Conservation (phyloP, 352 stramenopile genomes). For the Phytophthora tubulina region DNA sequence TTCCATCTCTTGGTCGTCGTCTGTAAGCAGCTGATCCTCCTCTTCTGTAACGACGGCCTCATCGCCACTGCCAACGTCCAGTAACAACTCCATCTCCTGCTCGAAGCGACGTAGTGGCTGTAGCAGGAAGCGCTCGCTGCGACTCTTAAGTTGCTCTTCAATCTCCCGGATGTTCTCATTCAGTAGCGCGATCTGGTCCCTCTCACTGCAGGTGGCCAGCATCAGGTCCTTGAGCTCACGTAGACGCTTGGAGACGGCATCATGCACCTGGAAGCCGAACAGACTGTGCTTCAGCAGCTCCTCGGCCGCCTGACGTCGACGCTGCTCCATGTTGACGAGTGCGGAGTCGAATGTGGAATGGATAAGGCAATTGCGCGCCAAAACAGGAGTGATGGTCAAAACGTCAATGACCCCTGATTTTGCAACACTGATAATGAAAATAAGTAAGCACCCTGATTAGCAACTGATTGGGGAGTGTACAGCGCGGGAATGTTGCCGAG, state of each 20-base stretch:
- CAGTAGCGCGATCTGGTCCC: constrained; percentile 59
- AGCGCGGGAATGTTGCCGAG: not conserved
- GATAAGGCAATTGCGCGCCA: constrained; percentile 20
- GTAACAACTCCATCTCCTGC: constrained; percentile 71
- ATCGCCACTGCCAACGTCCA: constrained; percentile 55
- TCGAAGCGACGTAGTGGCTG: constrained; percentile 68
- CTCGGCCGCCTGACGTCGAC: constrained; percentile 31
- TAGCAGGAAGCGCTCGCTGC: constrained; percentile 61
- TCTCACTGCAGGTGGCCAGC: constrained; percentile 48
- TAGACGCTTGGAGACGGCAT: constrained; percentile 52
- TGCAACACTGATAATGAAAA: constrained; percentile 1
- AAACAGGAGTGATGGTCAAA: constrained; percentile 35
- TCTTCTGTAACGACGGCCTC: constrained; percentile 24
- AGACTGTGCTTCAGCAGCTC: constrained; percentile 51
- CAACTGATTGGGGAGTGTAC: not conserved
- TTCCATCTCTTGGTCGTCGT: constrained; percentile 33
- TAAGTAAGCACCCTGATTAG: not conserved
- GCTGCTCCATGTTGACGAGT: constrained; percentile 37
- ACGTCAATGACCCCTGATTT: constrained; percentile 8
- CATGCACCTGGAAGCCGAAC: constrained; percentile 77
- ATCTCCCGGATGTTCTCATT: constrained; percentile 65
- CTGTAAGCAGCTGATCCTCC: constrained; percentile 11
- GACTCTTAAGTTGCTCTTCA: constrained; percentile 49
- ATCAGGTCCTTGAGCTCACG: constrained; percentile 61
- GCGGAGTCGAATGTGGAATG: constrained; percentile 26